These are phyloP conservation scores for Irpex sp. DNA, from an alignment of 1,284 basidiomycete species.

Conservation along the genomic window DNA sequence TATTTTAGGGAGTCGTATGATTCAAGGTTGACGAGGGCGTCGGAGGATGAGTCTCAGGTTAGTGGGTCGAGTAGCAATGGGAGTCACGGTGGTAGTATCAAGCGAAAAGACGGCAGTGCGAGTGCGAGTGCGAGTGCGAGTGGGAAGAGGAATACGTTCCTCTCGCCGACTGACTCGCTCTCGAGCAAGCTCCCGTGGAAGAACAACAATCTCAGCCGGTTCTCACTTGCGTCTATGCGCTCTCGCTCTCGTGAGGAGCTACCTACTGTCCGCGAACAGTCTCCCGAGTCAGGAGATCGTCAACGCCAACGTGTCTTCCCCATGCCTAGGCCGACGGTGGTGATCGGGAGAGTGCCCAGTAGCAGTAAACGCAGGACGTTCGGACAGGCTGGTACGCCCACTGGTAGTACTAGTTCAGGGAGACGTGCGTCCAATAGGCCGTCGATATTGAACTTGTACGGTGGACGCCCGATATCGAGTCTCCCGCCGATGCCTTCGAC, in stretches of 20 bases:
- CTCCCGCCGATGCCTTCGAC: background rate
- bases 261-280: conserved; percentile 8
- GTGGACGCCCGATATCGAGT: background rate
- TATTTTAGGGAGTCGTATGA: conserved; percentile 4
- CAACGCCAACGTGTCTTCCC: background rate
- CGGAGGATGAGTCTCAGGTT: background rate
- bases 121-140: background rate
- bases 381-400: background rate
- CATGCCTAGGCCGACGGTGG: background rate
- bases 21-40: background rate
- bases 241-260: background rate
- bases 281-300: background rate
- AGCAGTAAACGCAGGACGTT: background rate
- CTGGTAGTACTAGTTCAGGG: background rate
- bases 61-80: background rate
- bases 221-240: conserved; percentile 5
- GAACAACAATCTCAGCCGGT: background rate
- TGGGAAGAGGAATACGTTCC: background rate
- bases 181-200: background rate
- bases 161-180: conserved; percentile 1
- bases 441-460: background rate
- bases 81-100: background rate
- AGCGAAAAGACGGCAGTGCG: background rate
- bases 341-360: background rate
- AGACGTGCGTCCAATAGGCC: background rate